These are phyloP conservation scores for Solanum clarkiae DNA, from an alignment of 257 asterid genomes.

Conservation along the genomic window DNA sequence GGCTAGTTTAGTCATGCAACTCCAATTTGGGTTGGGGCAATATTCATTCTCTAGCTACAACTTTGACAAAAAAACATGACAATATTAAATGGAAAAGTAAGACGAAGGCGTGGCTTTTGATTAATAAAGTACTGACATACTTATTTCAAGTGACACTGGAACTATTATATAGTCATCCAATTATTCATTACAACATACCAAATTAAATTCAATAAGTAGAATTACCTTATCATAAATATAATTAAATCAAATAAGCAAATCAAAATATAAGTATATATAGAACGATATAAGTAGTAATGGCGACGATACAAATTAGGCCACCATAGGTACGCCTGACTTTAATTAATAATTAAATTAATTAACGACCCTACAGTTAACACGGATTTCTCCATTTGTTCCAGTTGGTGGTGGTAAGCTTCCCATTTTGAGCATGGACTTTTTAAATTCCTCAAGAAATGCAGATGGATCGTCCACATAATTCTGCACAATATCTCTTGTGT, in stretches of 20 bases:
- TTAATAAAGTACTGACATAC: too few species aligned
- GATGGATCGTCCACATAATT: constrained; percentile 25
- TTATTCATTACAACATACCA: too few species aligned
- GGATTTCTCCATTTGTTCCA: constrained; percentile 38
- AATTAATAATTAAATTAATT: constrained; percentile 14
- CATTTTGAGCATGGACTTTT: constrained; percentile 58
- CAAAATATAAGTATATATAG: not conserved
- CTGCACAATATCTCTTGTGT: constrained; percentile 20
- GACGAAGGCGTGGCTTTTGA: too few species aligned
- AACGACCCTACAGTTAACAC: constrained; percentile 44
- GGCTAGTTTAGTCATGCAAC: too few species aligned
- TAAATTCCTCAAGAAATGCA: constrained; percentile 40
- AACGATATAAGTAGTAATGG: not conserved
- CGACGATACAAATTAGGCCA: not conserved
- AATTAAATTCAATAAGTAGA: too few species aligned
- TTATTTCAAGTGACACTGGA: too few species aligned
- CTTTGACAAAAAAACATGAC: too few species aligned
- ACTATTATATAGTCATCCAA: too few species aligned
- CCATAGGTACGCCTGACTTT: not conserved
- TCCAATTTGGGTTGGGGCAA: too few species aligned
- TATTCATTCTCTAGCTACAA: too few species aligned
- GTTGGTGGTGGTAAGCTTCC: constrained; percentile 30
- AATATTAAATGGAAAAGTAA: too few species aligned
- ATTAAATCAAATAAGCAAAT: not conserved
- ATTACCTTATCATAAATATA: not conserved